Base-by-base conservation (phyloP, 805 yeast genomes). In the Starmerella scarabaei region DNA sequence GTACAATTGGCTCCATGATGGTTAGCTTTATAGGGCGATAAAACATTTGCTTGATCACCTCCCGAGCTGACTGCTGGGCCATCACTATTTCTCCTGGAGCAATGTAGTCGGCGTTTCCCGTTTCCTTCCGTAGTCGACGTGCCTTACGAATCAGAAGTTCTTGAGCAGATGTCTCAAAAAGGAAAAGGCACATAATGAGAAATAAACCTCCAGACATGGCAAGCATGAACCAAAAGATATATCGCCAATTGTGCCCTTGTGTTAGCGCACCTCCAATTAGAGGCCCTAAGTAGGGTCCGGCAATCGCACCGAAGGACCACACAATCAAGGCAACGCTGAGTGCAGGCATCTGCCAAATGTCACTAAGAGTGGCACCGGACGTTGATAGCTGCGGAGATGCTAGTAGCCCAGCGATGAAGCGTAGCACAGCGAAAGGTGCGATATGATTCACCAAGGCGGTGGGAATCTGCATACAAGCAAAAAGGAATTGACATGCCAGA, bases 271-370 rank as follows among this genome's bases (percentile, higher is more conserved):
- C 69, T 29, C 80, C 79, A 32, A 75, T 51, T 4, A 75, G 50
- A 1, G 80, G 80, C 11, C 77, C 79, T 17, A 70, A 31, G 11
- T 67, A 62, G 1, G 77, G 77, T 9, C 78, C 80, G 36, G 66
- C 59, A 31, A 69, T 70, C 1, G 74, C 71, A 38, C 71, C 74
- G 23, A 68, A 50, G 16, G 73, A 62, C 78, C 79, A 75, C 4
- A 61, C 42, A 7, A 70, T 71, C 36, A 74, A 57, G 3, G 69
- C 68, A 17, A 66, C 45, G 2, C 77, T 72, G 28, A 66, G 54
- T 40, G 58, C 58, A 4, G 72, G 65, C 15, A 62, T 54, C 3
- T 54, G 35, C 21, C 68, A 53, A 35, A 74, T 57, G 53, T 75
- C 80, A 21, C 70, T 67, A 31, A 73, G 54, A 4, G 72, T 61